Evolutionary conservation across 2,329 filamentous ascomycete genomes (phyloP).

Genomic region (Pseudohalonectria lignicola): DNA sequence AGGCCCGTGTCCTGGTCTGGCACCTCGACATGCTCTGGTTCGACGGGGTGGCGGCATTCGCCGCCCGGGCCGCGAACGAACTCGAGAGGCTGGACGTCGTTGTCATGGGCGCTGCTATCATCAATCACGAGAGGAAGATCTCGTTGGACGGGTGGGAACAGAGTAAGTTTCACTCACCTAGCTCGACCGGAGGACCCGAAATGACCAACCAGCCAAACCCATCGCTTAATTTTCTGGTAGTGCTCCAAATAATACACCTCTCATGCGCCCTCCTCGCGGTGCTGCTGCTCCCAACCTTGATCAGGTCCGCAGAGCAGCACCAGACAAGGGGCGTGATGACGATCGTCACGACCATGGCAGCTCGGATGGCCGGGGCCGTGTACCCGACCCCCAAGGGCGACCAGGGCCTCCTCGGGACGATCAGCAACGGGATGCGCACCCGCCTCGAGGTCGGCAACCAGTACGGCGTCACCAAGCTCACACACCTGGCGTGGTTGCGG

Average conservation of each 20-base stretch:
- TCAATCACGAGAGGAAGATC: neutral
- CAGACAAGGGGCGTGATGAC: neutral
- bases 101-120: neutral
- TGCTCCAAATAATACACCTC: neutral
- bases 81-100: neutral
- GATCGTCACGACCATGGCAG: neutral
- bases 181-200: too few species aligned
- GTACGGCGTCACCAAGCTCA: constrained; percentile 1
- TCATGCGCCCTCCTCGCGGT: neutral
- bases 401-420: neutral
- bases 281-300: neutral
- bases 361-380: neutral
- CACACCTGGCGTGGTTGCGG: neutral
- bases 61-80: neutral
- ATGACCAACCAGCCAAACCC: too few species aligned
- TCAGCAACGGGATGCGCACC: neutral
- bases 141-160: neutral
- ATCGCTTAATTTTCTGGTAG: neutral
- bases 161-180: neutral
- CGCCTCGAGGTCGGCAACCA: neutral
- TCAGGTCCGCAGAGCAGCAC: neutral
- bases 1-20: neutral
- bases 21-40: neutral
- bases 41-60: neutral
- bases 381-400: neutral